Conservation (phyloP, 306 rosid genomes). For the Luffa acutangula region DNA sequence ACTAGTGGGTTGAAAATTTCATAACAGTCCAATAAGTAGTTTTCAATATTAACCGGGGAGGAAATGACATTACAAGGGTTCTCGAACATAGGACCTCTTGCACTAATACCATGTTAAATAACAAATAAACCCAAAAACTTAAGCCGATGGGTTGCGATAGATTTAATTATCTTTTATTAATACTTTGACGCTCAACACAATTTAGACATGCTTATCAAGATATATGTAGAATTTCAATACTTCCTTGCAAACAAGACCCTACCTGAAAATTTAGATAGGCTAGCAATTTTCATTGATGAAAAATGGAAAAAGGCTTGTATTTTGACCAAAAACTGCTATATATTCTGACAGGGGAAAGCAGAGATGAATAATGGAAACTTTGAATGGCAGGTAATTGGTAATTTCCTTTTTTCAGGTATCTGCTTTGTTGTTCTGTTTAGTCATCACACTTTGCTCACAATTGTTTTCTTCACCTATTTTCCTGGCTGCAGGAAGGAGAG, state of each 20-base stretch:
- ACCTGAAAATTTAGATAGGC: neutral
- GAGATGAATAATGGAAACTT: slow-evolving; percentile 19
- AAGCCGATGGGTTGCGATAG: too few relatives aligned
- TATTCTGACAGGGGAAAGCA: slow-evolving; percentile 36
- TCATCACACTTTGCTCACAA: slow-evolving; percentile 1
- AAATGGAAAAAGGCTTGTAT: neutral
- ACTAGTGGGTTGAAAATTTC: too few relatives aligned
- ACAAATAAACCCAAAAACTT: neutral
- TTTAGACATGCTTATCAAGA: neutral
- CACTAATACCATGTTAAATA: too few relatives aligned
- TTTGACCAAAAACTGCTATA: neutral
- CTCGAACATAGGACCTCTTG: too few relatives aligned
- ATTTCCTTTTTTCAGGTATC: neutral
- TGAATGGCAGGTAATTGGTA: slow-evolving; percentile 26
- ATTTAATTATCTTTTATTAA: too few relatives aligned
- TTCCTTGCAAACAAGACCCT: neutral
- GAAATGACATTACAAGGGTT: too few relatives aligned
- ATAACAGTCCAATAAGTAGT: too few relatives aligned
- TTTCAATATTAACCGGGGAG: too few relatives aligned
- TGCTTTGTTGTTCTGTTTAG: neutral
- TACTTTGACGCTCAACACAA: neutral
- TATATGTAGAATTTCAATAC: neutral
- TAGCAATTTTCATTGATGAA: neutral
- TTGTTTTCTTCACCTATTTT: slow-evolving; percentile 11
- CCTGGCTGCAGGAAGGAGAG: slow-evolving; percentile 36